phyloP scores from a whole-genome alignment of 352 stramenopile genomes.

The Phytophthora aleatoria region DNA sequence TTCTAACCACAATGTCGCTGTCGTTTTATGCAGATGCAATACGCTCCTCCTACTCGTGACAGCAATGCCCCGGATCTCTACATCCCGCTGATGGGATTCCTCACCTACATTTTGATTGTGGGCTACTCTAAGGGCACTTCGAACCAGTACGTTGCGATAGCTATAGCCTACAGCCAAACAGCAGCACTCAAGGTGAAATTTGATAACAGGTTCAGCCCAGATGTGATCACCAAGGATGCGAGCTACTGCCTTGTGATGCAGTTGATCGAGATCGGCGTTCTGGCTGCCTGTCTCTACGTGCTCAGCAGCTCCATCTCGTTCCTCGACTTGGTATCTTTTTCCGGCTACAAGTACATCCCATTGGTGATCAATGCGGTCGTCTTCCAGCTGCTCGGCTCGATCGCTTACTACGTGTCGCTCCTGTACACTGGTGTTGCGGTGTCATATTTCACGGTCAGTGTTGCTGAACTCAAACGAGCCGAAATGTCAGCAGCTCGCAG shows the following conservation, averaged over 20 bases:
- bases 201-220: slow-evolving; percentile 92
- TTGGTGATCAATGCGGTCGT: slow-evolving; percentile 95
- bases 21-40: slow-evolving; percentile 56
- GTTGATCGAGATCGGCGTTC: slow-evolving; percentile 92
- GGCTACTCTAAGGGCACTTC: slow-evolving; percentile 95
- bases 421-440: slow-evolving; percentile 93
- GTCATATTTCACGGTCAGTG: slow-evolving; percentile 94
- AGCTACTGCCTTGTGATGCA: slow-evolving; percentile 92
- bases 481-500: background rate
- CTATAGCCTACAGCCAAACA: background rate
- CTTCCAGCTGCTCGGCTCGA: slow-evolving; percentile 80
- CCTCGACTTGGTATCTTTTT: slow-evolving; percentile 97
- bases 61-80: slow-evolving; percentile 99
- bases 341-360: slow-evolving; percentile 99
- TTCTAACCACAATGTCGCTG: background rate
- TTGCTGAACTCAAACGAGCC: background rate
- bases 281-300: slow-evolving; percentile 95
- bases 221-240: slow-evolving; percentile 94
- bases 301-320: slow-evolving; percentile 93
- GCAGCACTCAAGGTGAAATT: slow-evolving; percentile 7
- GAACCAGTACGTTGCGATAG: slow-evolving; percentile 67
- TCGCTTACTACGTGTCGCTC: slow-evolving; percentile 93
- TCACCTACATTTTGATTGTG: slow-evolving; percentile 98
- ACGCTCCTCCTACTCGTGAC: slow-evolving; percentile 93
- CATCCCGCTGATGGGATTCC: slow-evolving; percentile 98